These are phyloP conservation scores for Cryomyces minteri DNA, from an alignment of 495 filamentous ascomycete genomes.

Conservation along the genomic window DNA sequence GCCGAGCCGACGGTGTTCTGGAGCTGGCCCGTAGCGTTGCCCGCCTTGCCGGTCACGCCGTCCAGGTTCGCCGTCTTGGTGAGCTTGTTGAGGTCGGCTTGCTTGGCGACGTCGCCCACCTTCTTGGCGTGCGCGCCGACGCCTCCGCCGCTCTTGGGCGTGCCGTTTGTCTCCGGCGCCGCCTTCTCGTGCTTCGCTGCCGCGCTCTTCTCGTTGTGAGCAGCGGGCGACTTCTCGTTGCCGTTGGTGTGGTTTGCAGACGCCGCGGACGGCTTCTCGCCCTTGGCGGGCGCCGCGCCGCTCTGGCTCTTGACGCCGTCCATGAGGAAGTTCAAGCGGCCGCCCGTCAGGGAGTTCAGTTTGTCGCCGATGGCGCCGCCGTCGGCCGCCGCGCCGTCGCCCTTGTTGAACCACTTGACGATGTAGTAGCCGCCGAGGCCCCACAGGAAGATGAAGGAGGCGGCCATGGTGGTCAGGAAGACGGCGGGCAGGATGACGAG, in stretches of 20 bases:
- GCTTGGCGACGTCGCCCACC: background rate
- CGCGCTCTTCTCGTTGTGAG: background rate
- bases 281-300: background rate
- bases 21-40: background rate
- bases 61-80: background rate
- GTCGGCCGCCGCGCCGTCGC: constrained; percentile 5
- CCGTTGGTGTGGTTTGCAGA: too few relatives aligned
- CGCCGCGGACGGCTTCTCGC: too few relatives aligned
- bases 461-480: constrained; percentile 35
- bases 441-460: constrained; percentile 43
- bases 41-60: background rate
- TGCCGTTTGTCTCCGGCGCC: background rate
- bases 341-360: constrained; percentile 18
- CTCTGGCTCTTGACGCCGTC: constrained; percentile 2
- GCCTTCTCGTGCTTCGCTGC: background rate
- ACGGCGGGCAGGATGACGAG: constrained; percentile 44
- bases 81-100: background rate
- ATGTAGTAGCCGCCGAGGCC: constrained; percentile 35
- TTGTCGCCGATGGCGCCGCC: constrained; percentile 19
- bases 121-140: background rate
- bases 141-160: background rate
- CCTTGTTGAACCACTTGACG: constrained; percentile 28
- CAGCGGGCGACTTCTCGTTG: too few relatives aligned
- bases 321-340: constrained; percentile 18
- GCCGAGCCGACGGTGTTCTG: background rate